Base-by-base conservation (phyloP, 257 asterid genomes). In the Forsythia viridissima region DNA sequence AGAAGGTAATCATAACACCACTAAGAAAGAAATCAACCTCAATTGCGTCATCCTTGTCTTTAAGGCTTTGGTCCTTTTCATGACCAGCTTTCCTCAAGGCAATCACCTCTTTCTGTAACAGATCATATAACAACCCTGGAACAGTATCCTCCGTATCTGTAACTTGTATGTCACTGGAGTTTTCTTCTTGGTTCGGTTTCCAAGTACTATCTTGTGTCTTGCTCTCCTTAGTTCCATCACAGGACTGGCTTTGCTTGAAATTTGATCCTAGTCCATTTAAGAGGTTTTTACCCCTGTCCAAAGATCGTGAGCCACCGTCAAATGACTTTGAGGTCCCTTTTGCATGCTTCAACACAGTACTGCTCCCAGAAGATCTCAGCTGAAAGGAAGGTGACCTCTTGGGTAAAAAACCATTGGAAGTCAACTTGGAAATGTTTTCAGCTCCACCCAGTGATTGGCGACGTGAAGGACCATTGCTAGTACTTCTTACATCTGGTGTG, bases 321-420 rank as follows among this genome's bases (percentile, higher is more conserved):
- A 95, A 95, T 40, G 99, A 95, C 88, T 92, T 95, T 38, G 99
- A 95, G 82, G 99, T 92, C 79, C 97, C 98, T 87, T 95, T 95
- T 41, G 99, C 99, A 83, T 95, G 93, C 86, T 93, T 95, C 87
- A 93, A 84, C 72, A 95, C 92, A 16, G 97, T 52, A 86, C 99
- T 91, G 85, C 94, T 91, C 67, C 96, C 94, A 76, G 97, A 89
- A 69, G 99, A 95, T 85, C 98, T 92, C 78, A 89, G 46, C 82
- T 91, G 97, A 82, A 93, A 92, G 71, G 99, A 95, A 46, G 97
- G 99, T 43, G 97, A 92, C 83, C 97, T 87, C 88, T 93, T 95
- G 41, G 99, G 97, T 82, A 93, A 85, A 71, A 95, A 87, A 20
- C 97, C 98, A 86, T 91, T 91, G 74, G 97, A 88, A 69, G 94